phyloP scores from a whole-genome alignment of 2,329 filamentous ascomycete species.

The Penicillium sp. region DNA sequence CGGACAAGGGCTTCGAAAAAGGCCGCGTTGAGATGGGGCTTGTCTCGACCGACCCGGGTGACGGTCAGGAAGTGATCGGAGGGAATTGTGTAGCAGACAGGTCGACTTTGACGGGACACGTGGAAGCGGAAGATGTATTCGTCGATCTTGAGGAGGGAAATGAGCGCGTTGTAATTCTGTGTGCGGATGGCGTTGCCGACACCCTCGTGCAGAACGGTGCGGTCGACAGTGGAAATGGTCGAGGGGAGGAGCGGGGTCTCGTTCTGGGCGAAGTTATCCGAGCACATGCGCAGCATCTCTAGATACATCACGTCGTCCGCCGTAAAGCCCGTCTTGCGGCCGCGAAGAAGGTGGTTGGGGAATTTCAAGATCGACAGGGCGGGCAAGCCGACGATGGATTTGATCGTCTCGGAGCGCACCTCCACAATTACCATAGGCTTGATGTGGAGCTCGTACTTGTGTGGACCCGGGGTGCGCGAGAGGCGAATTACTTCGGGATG shows the following conservation, averaged over 20 bases:
- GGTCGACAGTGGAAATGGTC: conserved; percentile 28
- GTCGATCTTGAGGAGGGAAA: conserved; percentile 43
- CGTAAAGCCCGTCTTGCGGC: conserved; percentile 32
- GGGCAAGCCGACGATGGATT: conserved; percentile 20
- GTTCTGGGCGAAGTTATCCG: conserved; percentile 14
- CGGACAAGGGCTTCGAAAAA: conserved; percentile 40
- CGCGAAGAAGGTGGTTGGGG: conserved; percentile 35
- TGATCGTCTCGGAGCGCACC: conserved; percentile 17
- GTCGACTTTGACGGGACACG: not conserved
- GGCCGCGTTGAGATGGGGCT: conserved; percentile 20
- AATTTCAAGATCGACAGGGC: conserved; percentile 25
- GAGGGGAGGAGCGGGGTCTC: not conserved
- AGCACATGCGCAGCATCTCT: conserved; percentile 39
- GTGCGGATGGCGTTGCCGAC: conserved; percentile 43
- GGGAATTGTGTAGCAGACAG: conserved; percentile 31
- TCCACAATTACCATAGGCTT: conserved; percentile 22
- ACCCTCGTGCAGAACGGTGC: conserved; percentile 40
- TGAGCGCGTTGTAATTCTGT: conserved; percentile 34
- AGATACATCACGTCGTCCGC: conserved; percentile 35
- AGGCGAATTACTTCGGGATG: not conserved
- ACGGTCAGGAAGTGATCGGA: conserved; percentile 39
- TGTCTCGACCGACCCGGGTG: conserved; percentile 26
- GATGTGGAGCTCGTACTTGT: conserved; percentile 27
- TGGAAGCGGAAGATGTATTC: conserved; percentile 31
- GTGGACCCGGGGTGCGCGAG: conserved; percentile 3